Conservation (phyloP, 2,329 filamentous ascomycete genomes). For the Colletotrichum limetticola region DNA sequence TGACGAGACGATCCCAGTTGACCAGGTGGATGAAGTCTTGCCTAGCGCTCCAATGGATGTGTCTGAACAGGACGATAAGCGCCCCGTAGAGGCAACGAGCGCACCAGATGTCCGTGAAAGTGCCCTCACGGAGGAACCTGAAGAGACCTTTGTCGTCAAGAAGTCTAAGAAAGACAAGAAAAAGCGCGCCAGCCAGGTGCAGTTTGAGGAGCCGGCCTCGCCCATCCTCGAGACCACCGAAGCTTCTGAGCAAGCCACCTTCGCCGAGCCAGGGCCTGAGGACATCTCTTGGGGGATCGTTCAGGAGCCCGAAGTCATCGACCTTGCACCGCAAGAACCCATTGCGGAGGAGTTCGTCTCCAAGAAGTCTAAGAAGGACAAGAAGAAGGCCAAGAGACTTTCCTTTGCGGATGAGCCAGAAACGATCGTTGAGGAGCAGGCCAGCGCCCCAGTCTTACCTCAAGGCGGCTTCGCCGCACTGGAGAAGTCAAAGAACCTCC, state of each 20-base stretch:
- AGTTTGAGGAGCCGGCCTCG: not conserved
- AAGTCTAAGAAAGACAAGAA: slow-evolving; percentile 51
- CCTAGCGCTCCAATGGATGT: not conserved
- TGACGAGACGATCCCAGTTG: not conserved
- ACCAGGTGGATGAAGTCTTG: not conserved
- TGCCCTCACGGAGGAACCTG: slow-evolving; percentile 16
- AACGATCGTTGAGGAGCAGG: not conserved
- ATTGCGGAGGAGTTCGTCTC: not conserved
- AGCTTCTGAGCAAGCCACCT: not conserved
- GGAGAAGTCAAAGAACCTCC: not conserved
- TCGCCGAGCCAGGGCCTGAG: not conserved
- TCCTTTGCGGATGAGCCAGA: not conserved
- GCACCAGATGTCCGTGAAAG: slow-evolving; percentile 17
- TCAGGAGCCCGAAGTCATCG: not conserved
- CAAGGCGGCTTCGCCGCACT: not conserved
- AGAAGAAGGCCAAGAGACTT: slow-evolving; percentile 41
- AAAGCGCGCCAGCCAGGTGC: slow-evolving; percentile 14
- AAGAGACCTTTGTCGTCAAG: slow-evolving; percentile 38
- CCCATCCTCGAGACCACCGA: not conserved
- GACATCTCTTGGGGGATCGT: not conserved
- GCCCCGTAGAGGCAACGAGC: not conserved
- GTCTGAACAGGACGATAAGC: not conserved
- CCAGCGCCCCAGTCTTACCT: not conserved
- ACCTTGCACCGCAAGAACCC: not conserved
- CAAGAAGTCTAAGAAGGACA: slow-evolving; percentile 40